Evolutionary conservation across 164 flowering plant genomes (phyloP).

Genomic region (Brasenia schreberi): DNA sequence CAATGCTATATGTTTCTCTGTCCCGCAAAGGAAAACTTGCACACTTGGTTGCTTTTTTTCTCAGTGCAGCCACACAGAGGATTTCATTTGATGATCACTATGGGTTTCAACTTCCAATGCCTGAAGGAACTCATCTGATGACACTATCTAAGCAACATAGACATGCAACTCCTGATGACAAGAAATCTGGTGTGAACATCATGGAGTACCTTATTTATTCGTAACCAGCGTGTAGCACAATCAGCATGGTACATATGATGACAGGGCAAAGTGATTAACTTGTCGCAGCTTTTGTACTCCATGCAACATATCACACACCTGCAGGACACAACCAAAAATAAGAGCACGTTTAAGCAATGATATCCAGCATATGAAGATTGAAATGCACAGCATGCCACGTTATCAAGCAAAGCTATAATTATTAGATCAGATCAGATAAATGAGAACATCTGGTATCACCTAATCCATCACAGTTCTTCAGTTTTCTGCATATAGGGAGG

Average conservation of each 20-base stretch:
- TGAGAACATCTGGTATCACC: no score
- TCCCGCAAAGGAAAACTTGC: not conserved
- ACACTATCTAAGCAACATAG: not conserved
- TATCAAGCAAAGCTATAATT: no score
- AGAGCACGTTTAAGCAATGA: not conserved
- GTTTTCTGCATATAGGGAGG: no score
- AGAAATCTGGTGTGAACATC: not conserved
- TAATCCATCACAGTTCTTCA: no score
- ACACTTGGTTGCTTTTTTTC: not conserved
- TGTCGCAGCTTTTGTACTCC: constrained; percentile 41
- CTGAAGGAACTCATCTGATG: no score
- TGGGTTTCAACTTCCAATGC: not conserved
- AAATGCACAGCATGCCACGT: no score
- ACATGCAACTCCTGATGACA: not conserved
- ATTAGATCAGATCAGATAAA: no score
- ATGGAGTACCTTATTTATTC: constrained; percentile 40
- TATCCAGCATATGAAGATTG: not conserved
- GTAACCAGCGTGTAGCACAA: constrained; percentile 51
- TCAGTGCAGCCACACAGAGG: not conserved
- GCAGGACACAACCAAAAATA: constrained; percentile 1
- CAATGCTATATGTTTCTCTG: no score
- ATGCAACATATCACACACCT: constrained; percentile 71
- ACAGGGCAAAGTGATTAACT: constrained; percentile 53
- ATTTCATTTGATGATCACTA: no score
- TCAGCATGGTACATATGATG: constrained; percentile 50